These are phyloP conservation scores for Pyricularia pennisetigena DNA, from an alignment of 2,329 filamentous ascomycete genomes.

Conservation along the genomic window DNA sequence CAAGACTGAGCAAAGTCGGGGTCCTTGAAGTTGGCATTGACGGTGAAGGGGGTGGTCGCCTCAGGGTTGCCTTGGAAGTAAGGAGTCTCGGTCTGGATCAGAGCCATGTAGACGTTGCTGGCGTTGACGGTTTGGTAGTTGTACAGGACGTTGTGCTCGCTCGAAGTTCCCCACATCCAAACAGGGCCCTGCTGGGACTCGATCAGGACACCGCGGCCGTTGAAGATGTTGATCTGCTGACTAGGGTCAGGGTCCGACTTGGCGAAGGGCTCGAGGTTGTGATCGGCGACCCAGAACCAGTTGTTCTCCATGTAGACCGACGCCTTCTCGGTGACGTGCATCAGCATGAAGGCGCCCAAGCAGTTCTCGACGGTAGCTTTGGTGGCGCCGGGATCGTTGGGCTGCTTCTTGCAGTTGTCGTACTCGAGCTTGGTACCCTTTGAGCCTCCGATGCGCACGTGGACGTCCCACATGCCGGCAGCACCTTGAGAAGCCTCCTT, in stretches of 20 bases:
- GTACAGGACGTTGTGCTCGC: slow-evolving; percentile 58
- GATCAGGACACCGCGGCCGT: slow-evolving; percentile 72
- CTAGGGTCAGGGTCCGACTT: slow-evolving; percentile 33
- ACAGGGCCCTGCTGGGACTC: slow-evolving; percentile 64
- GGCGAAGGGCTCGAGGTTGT: slow-evolving; percentile 69
- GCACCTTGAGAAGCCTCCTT: slow-evolving; percentile 56
- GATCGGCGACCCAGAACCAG: slow-evolving; percentile 87
- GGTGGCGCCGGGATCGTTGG: slow-evolving; percentile 32
- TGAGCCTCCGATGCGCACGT: slow-evolving; percentile 83
- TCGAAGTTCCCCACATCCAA: slow-evolving; percentile 74
- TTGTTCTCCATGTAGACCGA: slow-evolving; percentile 74
- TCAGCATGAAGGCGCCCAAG: slow-evolving; percentile 61
- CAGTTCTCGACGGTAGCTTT: slow-evolving; percentile 53
- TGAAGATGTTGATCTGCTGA: slow-evolving; percentile 73
- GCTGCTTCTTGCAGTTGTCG: slow-evolving; percentile 69
- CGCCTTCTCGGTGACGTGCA: slow-evolving; percentile 54
- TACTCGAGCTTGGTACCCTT: slow-evolving; percentile 77
- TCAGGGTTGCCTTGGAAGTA: slow-evolving; percentile 81
- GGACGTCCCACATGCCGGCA: slow-evolving; percentile 87
- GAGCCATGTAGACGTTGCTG: slow-evolving; percentile 68
- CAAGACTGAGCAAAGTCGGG: slow-evolving; percentile 58
- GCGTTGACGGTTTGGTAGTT: slow-evolving; percentile 81
- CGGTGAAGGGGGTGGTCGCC: slow-evolving; percentile 53
- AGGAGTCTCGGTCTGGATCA: slow-evolving; percentile 85
- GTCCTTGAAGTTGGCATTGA: slow-evolving; percentile 49